Percentiles rank a stretch among this genome's conserved stretches.
These are phyloP conservation scores for Fusarium temperatum DNA, from an alignment of 2,329 filamentous ascomycete species.

Conservation along the genomic window DNA sequence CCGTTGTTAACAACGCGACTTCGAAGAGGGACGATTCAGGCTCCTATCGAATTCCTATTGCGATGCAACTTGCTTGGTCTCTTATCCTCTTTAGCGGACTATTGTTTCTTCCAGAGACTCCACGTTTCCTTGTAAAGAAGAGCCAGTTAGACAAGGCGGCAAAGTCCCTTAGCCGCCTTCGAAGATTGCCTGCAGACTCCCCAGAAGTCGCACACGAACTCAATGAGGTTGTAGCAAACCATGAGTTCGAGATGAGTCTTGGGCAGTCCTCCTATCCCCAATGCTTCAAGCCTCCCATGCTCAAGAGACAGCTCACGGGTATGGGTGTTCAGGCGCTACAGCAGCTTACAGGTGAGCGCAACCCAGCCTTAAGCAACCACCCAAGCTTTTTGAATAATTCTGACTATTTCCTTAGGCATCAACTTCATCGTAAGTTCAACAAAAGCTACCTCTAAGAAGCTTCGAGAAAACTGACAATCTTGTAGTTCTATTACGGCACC, in stretches of 20 bases:
- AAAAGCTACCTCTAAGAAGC: not conserved
- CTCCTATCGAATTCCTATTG: constrained; percentile 71
- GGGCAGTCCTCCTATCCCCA: constrained; percentile 59
- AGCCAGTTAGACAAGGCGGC: constrained; percentile 41
- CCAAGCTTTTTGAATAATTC: not conserved
- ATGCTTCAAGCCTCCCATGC: constrained; percentile 61
- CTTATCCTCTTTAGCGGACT: constrained; percentile 72
- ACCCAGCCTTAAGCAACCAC: not conserved
- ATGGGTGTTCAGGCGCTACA: constrained; percentile 68
- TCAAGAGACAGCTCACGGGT: constrained; percentile 71
- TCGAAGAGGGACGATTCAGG: constrained; percentile 62
- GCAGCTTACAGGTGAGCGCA: constrained; percentile 39
- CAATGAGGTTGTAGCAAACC: constrained; percentile 69
- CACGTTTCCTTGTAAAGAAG: constrained; percentile 73
- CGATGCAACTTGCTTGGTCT: constrained; percentile 73
- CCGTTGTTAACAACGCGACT: constrained; percentile 72
- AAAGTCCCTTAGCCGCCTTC: not conserved
- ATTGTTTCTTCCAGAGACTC: constrained; percentile 76
- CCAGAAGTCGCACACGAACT: constrained; percentile 56
- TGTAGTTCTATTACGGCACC: constrained; percentile 51
- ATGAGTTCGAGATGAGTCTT: constrained; percentile 69
- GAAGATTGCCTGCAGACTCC: not conserved
- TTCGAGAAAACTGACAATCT: not conserved
- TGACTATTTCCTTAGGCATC: constrained; percentile 20
- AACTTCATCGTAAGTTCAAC: constrained; percentile 49